Percentiles rank a stretch among this genome's conserved stretches.
Conservation (phyloP, 1,139 yeast species). For the Kodamaea arcana region DNA sequence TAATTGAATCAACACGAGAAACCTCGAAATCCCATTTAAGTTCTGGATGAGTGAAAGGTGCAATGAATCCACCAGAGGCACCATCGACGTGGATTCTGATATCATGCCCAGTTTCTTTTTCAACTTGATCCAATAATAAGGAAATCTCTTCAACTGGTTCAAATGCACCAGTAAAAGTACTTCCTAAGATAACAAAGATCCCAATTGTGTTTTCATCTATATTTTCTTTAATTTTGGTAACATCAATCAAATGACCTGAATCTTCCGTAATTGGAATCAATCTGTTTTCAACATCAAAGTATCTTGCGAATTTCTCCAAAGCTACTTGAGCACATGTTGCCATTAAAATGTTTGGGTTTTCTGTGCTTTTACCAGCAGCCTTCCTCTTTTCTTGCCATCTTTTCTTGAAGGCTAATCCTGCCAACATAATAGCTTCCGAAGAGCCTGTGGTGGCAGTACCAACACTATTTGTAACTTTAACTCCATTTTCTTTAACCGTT, state of each 20-base stretch:
- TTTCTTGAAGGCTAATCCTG: slow-evolving; percentile 88
- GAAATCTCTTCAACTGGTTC: slow-evolving; percentile 68
- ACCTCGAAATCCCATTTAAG: slow-evolving; percentile 79
- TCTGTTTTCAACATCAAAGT: slow-evolving; percentile 87
- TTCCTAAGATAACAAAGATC: slow-evolving; percentile 80
- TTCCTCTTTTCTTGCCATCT: slow-evolving; percentile 71
- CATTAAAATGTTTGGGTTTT: slow-evolving; percentile 83
- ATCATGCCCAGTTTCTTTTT: slow-evolving; percentile 62
- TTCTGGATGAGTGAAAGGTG: slow-evolving; percentile 76
- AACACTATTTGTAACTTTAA: slow-evolving; percentile 42
- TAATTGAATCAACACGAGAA: slow-evolving; percentile 76
- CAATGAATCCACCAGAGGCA: slow-evolving; percentile 86
- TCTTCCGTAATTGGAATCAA: slow-evolving; percentile 60
- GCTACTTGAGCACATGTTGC: slow-evolving; percentile 96
- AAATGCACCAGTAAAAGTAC: slow-evolving; percentile 91
- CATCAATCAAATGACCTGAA: slow-evolving; percentile 63
- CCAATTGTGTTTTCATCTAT: slow-evolving; percentile 93
- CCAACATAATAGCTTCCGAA: slow-evolving; percentile 89
- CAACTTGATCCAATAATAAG: slow-evolving; percentile 60
- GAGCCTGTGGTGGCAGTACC: slow-evolving; percentile 96
- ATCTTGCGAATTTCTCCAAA: slow-evolving; percentile 86
- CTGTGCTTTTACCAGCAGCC: slow-evolving; percentile 55
- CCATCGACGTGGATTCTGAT: slow-evolving; percentile 91
- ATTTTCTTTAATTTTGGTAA: slow-evolving; percentile 52
- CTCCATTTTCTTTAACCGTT: slow-evolving; percentile 25